phyloP scores from a whole-genome alignment of 305 asterid species.

The Solanum hybrid region DNA sequence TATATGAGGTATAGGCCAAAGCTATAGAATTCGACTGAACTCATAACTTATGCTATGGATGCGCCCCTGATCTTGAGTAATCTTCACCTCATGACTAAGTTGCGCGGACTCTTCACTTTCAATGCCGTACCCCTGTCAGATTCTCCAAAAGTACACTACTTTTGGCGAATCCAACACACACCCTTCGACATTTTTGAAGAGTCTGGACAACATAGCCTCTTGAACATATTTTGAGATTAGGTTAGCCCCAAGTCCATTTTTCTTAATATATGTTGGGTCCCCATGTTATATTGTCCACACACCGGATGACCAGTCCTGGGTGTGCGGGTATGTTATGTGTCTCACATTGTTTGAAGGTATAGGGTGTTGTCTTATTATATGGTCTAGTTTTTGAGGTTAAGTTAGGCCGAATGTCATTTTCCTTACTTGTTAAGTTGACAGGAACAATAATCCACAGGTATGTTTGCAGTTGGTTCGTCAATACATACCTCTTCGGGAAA shows the following conservation, averaged over 20 bases:
- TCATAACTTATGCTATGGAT: neutral
- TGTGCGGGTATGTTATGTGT: neutral
- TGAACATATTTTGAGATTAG: neutral
- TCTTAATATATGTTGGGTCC: neutral
- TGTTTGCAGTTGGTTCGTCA: neutral
- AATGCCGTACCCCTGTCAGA: neutral
- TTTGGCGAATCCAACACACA: neutral
- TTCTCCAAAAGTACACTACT: neutral
- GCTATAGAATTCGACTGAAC: neutral
- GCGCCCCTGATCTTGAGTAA: neutral
- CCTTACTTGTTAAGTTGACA: neutral
- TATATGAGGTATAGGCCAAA: neutral
- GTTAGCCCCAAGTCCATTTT: neutral
- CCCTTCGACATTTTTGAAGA: neutral
- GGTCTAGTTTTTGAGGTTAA: neutral
- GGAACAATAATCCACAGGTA: neutral
- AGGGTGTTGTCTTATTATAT: neutral
- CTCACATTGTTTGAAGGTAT: neutral
- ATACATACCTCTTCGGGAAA: slow-evolving; percentile 78
- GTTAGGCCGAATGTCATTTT: neutral
- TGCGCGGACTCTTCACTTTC: neutral
- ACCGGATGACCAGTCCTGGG: neutral
- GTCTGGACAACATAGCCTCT: neutral
- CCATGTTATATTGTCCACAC: neutral
- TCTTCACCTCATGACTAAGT: neutral